Base-by-base conservation (phyloP, 2,329 filamentous ascomycete species). In the Leptoxyphium fumago region DNA sequence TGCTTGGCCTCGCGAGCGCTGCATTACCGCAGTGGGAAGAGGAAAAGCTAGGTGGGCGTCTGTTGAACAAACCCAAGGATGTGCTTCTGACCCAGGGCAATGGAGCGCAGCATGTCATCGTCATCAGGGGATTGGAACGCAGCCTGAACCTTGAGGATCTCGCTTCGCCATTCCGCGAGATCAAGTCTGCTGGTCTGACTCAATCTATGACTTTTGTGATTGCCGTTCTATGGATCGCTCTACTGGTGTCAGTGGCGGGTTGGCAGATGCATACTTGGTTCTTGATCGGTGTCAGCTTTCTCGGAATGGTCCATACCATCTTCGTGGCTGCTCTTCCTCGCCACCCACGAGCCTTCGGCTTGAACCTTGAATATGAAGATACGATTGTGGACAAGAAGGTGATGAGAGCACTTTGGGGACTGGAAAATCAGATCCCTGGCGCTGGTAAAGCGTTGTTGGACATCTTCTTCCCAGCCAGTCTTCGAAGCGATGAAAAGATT, bases 71-170 rank as follows among this genome's bases (percentile, higher is more conserved):
- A n/a, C 50, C 52, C 13, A 58, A 62, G 41, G 61, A 52, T 1
- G 49, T 60, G n/a, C 45, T 60, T 2, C 45, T 70, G 9, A 68
- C 65, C 1, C 46, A 54, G 1, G 66, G 68, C 1, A 69, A 68
- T 47, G 68, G 66, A 5, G 52, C 48, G 10, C 61, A 60, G 44
- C 58, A 69, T 52, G 61, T 59, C 2, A 59, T 70, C 21, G 58
- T 67, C 2, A 57, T 70, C 9, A 47, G 59, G 0, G 60, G 63
- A 4, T 43, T 54, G 5, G 58, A 56, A 0, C 38, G 52, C 1
- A 61, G 64, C 9, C 47, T 68, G 5, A 58, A 70, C 46, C 53
- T 71, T 2, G 68, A 70, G 48, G 64, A 65, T 43, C 48, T 71
- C 2, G 64, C 64, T 6, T 48, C 57, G 2, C 58, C 52, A 11